A percentile compares a stretch with the other conserved stretches of the same genome.
Evolutionary conservation across 164 flowering plant species (phyloP).

Genomic region (Houttuynia cordata): DNA sequence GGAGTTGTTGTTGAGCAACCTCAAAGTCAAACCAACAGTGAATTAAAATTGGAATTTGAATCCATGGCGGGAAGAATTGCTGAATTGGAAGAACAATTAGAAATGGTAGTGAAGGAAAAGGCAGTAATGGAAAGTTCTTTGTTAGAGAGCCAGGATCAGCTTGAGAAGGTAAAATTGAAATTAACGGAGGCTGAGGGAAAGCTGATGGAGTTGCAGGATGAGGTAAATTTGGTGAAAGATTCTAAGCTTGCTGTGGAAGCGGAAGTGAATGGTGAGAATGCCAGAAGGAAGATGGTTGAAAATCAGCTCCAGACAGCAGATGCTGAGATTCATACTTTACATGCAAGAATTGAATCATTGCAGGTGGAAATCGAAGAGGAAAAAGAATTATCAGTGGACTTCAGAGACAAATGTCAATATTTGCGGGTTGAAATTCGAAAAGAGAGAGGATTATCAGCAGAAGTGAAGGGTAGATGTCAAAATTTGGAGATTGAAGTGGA

Average conservation of each 20-base stretch:
- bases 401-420: constrained; percentile 24
- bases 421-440: constrained; percentile 39
- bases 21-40: constrained; percentile 10
- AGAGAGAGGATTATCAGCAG: constrained; percentile 7
- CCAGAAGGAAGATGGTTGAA: constrained; percentile 23
- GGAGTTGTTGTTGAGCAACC: constrained; percentile 16
- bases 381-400: constrained; percentile 27
- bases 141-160: constrained; percentile 21
- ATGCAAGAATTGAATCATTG: constrained; percentile 32
- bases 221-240: constrained; percentile 32
- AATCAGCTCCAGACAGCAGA: constrained; percentile 33
- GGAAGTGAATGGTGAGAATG: constrained; percentile 11
- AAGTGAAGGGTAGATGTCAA: not conserved
- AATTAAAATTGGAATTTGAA: constrained; percentile 33
- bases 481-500: constrained; percentile 34
- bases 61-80: constrained; percentile 21
- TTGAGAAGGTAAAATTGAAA: constrained; percentile 23
- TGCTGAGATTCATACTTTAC: constrained; percentile 32
- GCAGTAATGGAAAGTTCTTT: constrained; percentile 32
- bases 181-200: constrained; percentile 34
- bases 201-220: constrained; percentile 37
- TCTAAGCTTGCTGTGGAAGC: constrained; percentile 23
- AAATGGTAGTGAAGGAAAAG: constrained; percentile 34
- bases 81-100: constrained; percentile 37
- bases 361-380: constrained; percentile 43